These are phyloP conservation scores for Diplosphaera chodatii DNA, from an alignment of 139 green algal genomes.

Conservation along the genomic window DNA sequence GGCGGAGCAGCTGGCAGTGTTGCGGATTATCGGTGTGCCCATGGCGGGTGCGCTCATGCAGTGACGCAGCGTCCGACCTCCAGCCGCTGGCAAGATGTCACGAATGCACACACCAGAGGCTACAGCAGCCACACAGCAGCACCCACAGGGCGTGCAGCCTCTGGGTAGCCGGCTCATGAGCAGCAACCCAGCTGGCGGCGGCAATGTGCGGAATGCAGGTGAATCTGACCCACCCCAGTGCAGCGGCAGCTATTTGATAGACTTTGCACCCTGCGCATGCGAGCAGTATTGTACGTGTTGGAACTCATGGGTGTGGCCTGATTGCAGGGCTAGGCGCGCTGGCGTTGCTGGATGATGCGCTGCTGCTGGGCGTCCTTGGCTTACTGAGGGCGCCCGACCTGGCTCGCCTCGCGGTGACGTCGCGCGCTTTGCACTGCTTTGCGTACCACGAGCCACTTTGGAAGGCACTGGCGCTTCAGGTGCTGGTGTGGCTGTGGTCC, in stretches of 20 bases:
- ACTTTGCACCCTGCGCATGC: too few species aligned
- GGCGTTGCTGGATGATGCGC: constrained; percentile 59
- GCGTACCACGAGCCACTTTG: constrained; percentile 79
- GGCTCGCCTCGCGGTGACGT: constrained; percentile 30
- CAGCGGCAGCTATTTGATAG: background rate
- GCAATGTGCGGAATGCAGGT: constrained; percentile 18
- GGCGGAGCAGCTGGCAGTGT: too few species aligned
- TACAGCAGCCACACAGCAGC: too few species aligned
- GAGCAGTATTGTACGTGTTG: too few species aligned
- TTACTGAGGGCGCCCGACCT: constrained; percentile 38
- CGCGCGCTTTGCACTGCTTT: constrained; percentile 73
- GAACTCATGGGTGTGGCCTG: too few species aligned
- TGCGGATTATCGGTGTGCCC: too few species aligned
- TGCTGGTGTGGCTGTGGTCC: too few species aligned
- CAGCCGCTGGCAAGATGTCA: too few species aligned
- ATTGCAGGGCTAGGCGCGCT: constrained; percentile 68
- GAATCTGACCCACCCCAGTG: too few species aligned
- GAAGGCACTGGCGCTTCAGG: constrained; percentile 76
- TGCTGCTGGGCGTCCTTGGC: constrained; percentile 66
- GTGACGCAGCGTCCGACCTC: too few species aligned
- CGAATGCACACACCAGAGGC: too few species aligned
- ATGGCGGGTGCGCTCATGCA: too few species aligned
- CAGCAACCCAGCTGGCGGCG: background rate
- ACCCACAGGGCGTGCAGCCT: constrained; percentile 48
- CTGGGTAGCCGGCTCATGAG: constrained; percentile 39